These are phyloP conservation scores for Trichoderma orchidacearum DNA, from an alignment of 495 filamentous ascomycete genomes.

Conservation along the genomic window DNA sequence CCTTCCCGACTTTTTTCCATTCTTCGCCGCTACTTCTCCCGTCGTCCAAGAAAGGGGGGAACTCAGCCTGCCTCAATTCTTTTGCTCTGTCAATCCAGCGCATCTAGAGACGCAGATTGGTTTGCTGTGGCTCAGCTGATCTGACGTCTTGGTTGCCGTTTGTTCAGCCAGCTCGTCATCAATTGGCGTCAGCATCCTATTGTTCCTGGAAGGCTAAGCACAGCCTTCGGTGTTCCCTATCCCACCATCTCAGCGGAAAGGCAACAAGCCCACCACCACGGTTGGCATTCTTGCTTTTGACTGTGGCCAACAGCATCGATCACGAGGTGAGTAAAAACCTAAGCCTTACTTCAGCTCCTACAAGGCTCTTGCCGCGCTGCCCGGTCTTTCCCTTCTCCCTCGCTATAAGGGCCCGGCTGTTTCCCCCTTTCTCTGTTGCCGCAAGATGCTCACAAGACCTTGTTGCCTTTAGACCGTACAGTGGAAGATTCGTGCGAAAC, in stretches of 20 bases:
- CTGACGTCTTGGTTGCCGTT: not conserved
- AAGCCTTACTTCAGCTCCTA: not conserved
- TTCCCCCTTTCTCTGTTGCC: not conserved
- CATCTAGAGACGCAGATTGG: not conserved
- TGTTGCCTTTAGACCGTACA: not conserved
- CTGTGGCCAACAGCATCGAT: not conserved
- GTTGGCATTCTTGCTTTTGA: not conserved
- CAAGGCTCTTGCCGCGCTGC: not conserved
- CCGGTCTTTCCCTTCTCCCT: not conserved
- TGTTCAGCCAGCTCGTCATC: not conserved
- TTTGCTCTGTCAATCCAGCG: not conserved
- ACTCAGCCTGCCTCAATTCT: not conserved
- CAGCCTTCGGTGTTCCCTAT: not conserved
- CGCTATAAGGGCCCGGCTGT: too few relatives aligned
- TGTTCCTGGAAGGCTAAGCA: not conserved
- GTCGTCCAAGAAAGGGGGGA: not conserved
- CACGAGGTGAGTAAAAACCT: not conserved
- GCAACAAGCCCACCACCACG: not conserved
- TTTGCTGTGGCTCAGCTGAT: not conserved
- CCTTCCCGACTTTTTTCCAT: not conserved
- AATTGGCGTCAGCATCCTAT: not conserved
- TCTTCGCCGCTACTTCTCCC: not conserved
- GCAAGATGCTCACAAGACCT: not conserved
- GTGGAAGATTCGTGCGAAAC: not conserved
- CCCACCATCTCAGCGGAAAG: not conserved